These are phyloP conservation scores for Lecanoromycetidae sp. DNA, from an alignment of 2,329 filamentous ascomycete genomes.

Conservation along the genomic window DNA sequence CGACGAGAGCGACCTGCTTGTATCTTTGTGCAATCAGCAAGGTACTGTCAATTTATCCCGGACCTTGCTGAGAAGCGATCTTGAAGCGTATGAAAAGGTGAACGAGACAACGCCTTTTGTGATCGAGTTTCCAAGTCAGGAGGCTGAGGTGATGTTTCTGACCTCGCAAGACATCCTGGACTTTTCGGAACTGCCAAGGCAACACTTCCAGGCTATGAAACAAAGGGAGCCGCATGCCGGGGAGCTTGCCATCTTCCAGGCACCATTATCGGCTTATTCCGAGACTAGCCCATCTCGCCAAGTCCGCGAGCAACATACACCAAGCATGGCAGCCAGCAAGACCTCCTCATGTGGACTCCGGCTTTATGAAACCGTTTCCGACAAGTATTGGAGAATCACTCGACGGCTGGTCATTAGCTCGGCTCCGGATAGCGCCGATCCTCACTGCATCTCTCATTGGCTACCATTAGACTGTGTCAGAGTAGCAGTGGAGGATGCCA, in stretches of 20 bases:
- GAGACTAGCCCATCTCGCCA: neutral
- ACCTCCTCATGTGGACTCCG: constrained; percentile 10
- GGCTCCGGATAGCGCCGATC: constrained; percentile 6
- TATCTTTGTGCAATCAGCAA: constrained; percentile 14
- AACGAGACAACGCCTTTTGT: neutral
- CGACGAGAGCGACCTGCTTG: constrained; percentile 8
- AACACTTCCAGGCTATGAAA: constrained; percentile 6
- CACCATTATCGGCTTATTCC: constrained; percentile 5
- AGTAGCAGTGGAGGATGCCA: constrained; percentile 2
- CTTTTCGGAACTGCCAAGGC: constrained; percentile 3
- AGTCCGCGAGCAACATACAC: neutral
- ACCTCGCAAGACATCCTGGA: neutral
- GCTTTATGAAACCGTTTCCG: constrained; percentile 9
- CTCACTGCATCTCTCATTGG: constrained; percentile 11
- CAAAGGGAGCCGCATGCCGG: constrained; percentile 7
- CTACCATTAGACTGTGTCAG: constrained; percentile 7
- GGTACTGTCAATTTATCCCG: constrained; percentile 13
- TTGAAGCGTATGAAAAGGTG: neutral
- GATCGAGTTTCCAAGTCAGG: constrained; percentile 10
- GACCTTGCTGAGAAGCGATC: constrained; percentile 7
- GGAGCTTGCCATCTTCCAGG: constrained; percentile 12
- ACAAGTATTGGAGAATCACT: constrained; percentile 12
- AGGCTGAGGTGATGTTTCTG: constrained; percentile 13
- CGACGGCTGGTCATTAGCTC: constrained; percentile 12
- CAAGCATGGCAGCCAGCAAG: neutral